phyloP scores from a whole-genome alignment of 345 rosid species.

The Rhodamnia argentea region DNA sequence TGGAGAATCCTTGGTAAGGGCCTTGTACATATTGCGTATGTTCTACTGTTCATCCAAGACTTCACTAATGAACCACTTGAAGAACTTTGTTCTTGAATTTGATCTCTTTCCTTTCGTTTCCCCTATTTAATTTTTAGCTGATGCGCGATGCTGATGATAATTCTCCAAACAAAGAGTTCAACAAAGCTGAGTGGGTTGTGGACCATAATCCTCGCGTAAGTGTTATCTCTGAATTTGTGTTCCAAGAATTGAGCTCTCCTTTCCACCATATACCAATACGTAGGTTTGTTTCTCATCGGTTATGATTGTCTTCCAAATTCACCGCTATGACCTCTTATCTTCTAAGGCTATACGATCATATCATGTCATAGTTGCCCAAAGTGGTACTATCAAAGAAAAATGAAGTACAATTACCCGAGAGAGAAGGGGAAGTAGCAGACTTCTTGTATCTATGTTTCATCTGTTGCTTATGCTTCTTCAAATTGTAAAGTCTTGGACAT shows the following conservation, averaged over 20 bases:
- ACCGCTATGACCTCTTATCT: not conserved
- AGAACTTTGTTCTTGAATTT: not conserved
- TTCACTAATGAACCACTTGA: not conserved
- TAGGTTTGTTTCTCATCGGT: not conserved
- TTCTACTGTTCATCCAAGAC: not conserved
- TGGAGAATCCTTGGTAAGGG: constrained; percentile 53
- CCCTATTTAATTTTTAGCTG: constrained; percentile 25
- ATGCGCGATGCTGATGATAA: constrained; percentile 28
- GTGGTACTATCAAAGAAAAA: no score
- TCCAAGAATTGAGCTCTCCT: not conserved
- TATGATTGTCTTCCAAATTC: not conserved
- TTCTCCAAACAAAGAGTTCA: constrained; percentile 53
- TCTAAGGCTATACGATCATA: not conserved
- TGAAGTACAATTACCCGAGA: no score
- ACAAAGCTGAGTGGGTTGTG: constrained; percentile 64
- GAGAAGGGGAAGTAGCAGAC: not conserved
- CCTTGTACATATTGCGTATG: not conserved
- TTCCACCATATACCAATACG: not conserved
- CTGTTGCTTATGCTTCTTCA: not conserved
- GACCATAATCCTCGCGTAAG: constrained; percentile 60
- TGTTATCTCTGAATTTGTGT: not conserved
- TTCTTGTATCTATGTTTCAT: not conserved
- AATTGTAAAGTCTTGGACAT: not conserved
- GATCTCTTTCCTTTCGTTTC: not conserved
- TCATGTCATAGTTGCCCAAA: no score